Evolutionary conservation across 352 stramenopile genomes (phyloP), one percentile per base, ranked within the genome.

Genomic region (Globisporangium carolinianum): DNA sequence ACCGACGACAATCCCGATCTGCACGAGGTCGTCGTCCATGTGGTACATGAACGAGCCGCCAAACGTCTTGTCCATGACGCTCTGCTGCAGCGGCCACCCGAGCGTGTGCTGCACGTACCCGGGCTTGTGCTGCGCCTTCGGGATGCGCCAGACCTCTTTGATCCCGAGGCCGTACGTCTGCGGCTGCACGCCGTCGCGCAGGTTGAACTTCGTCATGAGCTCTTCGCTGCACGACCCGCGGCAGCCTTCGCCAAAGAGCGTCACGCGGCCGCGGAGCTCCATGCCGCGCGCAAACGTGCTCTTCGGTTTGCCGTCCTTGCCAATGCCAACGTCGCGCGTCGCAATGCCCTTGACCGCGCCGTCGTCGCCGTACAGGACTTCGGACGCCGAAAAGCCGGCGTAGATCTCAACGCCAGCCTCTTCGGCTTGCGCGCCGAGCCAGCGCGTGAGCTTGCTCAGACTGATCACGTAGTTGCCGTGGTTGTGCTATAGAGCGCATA

Each of bases 121-220:
- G 42, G 89, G 73, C 68, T 97, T 81, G 73, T 98, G 96, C 53
- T 98, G 88, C 57, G 97, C 94, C 70, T 96, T 87, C 5, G 95
- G 92, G 39, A 96, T 79, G 47, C 80, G 79, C 85, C 85, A 95
- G 58, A 95, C 96, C 74, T 99, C 97, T 78, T 99, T 99, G 63
- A 99, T 93, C n/a, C 97, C 97, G 35, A 99, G 82, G 32, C 97
- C 97, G 72, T 99, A 99, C 38, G 97, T 98, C 76, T 99, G 97
- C 55, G 83, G 86, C 58, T 98, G 79, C 12, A 76, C 68, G 55
- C 84, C 78, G 35, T 97, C 75, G 24, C 97, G 83, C 59, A 99
- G 72, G 53, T 98, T 80, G 66, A 98, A 99, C 58, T 98, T 97
- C 14, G 87, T 69, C 69, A 99, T 99, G 55, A 99, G 73, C 39